Percentiles rank a stretch among this genome's conserved stretches.
These are phyloP conservation scores for Mucor racemosus DNA, from an alignment of 371 early-diverging fungal species.

Conservation along the genomic window DNA sequence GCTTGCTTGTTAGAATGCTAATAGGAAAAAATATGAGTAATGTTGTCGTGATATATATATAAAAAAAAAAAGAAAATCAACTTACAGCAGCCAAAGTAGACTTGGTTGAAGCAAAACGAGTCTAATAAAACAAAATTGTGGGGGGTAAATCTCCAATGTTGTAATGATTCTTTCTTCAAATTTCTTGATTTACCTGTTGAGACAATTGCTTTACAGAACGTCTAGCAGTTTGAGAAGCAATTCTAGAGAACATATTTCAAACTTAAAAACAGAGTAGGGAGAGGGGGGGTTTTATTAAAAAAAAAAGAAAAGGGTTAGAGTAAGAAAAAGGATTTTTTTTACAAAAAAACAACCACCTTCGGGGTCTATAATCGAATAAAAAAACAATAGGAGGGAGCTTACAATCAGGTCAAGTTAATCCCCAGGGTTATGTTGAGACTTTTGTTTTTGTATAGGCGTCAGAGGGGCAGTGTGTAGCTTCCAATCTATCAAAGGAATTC, in stretches of 20 bases:
- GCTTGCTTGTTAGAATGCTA: conserved; percentile 52
- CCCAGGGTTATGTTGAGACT: conserved; percentile 9
- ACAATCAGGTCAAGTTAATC: conserved; percentile 7
- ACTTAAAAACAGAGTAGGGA: conserved; percentile 21
- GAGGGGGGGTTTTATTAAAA: conserved; percentile 19
- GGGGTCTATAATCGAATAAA: conserved; percentile 6
- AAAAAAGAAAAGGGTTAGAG: conserved; percentile 7
- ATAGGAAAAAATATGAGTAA: conserved; percentile 4
- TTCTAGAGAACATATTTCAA: conserved; percentile 26
- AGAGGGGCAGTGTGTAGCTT: neutral
- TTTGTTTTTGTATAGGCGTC: conserved; percentile 5
- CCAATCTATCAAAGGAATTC: neutral
- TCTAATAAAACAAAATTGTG: conserved; percentile 30
- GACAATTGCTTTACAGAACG: conserved; percentile 26
- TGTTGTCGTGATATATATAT: neutral
- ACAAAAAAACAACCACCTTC: conserved; percentile 11
- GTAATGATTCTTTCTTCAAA: neutral
- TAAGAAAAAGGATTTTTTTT: conserved; percentile 3
- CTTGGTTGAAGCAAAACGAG: conserved; percentile 55
- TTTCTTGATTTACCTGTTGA: conserved; percentile 14
- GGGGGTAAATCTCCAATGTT: conserved; percentile 6
- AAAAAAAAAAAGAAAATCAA: neutral
- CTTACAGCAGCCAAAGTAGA: conserved; percentile 29
- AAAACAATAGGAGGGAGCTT: conserved; percentile 7
- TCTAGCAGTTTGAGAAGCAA: conserved; percentile 32